A percentile compares a stretch with the other conserved stretches of the same genome.
Evolutionary conservation across 176 grass and related monocot genomes (phyloP).

Genomic region (Chrysopogon serrulatus): DNA sequence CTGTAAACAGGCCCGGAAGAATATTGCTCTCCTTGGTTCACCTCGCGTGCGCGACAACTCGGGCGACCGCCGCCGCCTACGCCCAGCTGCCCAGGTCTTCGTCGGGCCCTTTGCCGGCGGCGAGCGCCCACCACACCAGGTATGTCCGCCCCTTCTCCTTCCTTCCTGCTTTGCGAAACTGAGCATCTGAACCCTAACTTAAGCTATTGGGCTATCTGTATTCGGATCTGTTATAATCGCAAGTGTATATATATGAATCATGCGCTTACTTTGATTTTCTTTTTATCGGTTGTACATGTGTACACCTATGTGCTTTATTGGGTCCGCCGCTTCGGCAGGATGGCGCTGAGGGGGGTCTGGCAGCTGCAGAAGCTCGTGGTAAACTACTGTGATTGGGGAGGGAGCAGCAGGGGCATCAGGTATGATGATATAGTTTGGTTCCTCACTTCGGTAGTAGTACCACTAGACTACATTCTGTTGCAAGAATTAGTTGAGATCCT

Average conservation of each 20-base stretch:
- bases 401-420: slow-evolving; percentile 90
- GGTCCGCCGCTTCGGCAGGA: slow-evolving; percentile 1
- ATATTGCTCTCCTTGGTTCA: background rate
- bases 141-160: background rate
- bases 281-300: background rate
- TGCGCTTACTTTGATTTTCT: background rate
- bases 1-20: background rate
- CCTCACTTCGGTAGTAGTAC: background rate
- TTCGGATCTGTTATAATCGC: background rate
- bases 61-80: background rate
- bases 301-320: background rate
- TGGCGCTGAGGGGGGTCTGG: slow-evolving; percentile 84
- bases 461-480: background rate
- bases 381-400: slow-evolving; percentile 79
- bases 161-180: background rate
- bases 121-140: background rate
- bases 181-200: background rate
- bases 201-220: background rate
- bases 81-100: background rate
- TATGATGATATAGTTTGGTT: slow-evolving; percentile 3
- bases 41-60: background rate
- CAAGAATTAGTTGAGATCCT: background rate
- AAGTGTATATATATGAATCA: background rate
- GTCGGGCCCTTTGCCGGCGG: background rate
- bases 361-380: slow-evolving; percentile 84